Evolutionary conservation across 495 filamentous ascomycete genomes (phyloP).

Genomic region (Pseudomonodictys pantanalensis): DNA sequence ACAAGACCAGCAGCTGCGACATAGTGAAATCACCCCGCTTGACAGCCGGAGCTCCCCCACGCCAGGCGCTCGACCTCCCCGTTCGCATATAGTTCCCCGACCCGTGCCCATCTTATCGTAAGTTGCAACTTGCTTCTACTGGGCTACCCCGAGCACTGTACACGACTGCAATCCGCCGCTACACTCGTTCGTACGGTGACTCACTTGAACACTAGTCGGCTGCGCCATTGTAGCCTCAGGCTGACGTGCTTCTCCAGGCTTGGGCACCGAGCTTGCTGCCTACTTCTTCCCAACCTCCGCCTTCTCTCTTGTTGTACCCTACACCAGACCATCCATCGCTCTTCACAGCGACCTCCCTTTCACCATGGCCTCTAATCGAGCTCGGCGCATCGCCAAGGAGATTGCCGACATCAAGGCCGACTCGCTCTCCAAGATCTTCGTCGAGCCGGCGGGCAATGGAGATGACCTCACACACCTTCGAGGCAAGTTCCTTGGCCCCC

Average conservation of each 20-base stretch:
- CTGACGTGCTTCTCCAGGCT: constrained; percentile 20
- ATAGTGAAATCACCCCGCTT: too few relatives aligned
- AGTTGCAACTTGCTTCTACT: too few relatives aligned
- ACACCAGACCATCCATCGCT: neutral
- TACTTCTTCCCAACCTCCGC: constrained; percentile 14
- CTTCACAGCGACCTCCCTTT: neutral
- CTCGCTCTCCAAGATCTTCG: constrained; percentile 67
- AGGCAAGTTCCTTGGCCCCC: constrained; percentile 81
- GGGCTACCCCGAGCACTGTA: neutral
- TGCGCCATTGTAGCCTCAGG: constrained; percentile 23
- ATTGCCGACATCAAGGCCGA: constrained; percentile 82
- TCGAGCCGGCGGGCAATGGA: constrained; percentile 58
- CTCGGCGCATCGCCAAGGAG: constrained; percentile 87
- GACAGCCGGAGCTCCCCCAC: too few relatives aligned
- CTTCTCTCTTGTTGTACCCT: constrained; percentile 4
- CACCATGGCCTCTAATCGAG: constrained; percentile 72
- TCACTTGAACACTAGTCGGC: constrained; percentile 13
- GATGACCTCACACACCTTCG: constrained; percentile 81
- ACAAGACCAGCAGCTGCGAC: too few relatives aligned
- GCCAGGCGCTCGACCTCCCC: too few relatives aligned
- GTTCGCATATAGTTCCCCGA: too few relatives aligned
- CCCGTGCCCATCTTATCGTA: too few relatives aligned
- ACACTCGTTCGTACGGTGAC: constrained; percentile 7
- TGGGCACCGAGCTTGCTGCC: constrained; percentile 28
- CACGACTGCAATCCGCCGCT: neutral